These are phyloP conservation scores for Paraglomus brasilianum DNA, from an alignment of 192 early-diverging fungal genomes.

Conservation along the genomic window DNA sequence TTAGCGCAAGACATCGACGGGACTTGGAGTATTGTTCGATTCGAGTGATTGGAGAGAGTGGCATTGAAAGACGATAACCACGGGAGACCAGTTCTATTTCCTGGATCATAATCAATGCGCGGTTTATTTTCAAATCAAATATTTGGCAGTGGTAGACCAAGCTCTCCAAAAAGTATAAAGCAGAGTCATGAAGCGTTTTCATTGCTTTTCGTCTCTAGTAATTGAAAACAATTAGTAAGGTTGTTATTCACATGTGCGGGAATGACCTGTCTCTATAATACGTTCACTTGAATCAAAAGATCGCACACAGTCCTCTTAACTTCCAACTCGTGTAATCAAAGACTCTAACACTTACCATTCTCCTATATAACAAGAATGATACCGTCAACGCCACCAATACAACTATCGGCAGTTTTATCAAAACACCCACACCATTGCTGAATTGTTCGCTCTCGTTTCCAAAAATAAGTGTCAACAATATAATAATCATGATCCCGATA, in stretches of 20 bases:
- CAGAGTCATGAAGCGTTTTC: slow-evolving; percentile 42
- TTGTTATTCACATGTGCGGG: too few relatives aligned
- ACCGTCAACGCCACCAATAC: slow-evolving; percentile 28
- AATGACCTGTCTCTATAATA: neutral
- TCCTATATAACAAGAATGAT: slow-evolving; percentile 42
- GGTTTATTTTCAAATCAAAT: slow-evolving; percentile 52
- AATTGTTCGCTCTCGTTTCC: slow-evolving; percentile 22
- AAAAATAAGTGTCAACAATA: slow-evolving; percentile 27
- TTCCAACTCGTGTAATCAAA: neutral
- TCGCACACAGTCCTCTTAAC: neutral
- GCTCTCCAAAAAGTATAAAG: slow-evolving; percentile 42
- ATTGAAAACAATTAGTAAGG: slow-evolving; percentile 6
- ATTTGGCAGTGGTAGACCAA: slow-evolving; percentile 47
- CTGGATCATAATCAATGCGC: slow-evolving; percentile 55
- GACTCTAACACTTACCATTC: slow-evolving; percentile 36
- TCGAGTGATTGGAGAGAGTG: slow-evolving; percentile 59
- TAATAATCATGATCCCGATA: slow-evolving; percentile 18
- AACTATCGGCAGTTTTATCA: slow-evolving; percentile 24
- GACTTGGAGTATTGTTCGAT: slow-evolving; percentile 57
- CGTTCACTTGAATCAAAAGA: neutral
- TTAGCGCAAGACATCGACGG: slow-evolving; percentile 49
- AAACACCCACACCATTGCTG: neutral
- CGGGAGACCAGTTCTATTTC: slow-evolving; percentile 65
- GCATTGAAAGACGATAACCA: slow-evolving; percentile 59
- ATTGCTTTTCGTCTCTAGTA: slow-evolving; percentile 48